A percentile compares a stretch with the other conserved stretches of the same genome.
Evolutionary conservation across 352 stramenopile genomes (phyloP).

Genomic region (Pilasporangium apinafurcum): DNA sequence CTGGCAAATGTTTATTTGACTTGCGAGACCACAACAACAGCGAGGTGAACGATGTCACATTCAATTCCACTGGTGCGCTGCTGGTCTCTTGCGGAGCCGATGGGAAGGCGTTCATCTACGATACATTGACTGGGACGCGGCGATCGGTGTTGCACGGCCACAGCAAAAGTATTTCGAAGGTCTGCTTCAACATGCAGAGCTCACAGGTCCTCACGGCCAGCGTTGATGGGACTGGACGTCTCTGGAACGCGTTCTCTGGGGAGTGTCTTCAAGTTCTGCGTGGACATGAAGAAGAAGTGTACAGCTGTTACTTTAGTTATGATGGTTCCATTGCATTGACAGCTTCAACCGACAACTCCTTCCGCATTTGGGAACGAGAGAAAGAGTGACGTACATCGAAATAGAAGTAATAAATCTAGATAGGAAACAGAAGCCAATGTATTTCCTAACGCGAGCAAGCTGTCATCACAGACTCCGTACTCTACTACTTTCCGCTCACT

Average conservation of each 20-base stretch:
- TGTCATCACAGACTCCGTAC: too few species aligned
- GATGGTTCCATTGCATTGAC: conserved; percentile 41
- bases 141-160: conserved; percentile 43
- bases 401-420: neutral
- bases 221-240: conserved; percentile 38
- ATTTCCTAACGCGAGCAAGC: neutral
- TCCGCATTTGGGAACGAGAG: conserved; percentile 46
- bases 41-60: conserved; percentile 48
- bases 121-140: conserved; percentile 55
- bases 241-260: conserved; percentile 70
- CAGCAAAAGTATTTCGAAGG: conserved; percentile 30
- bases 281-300: conserved; percentile 63
- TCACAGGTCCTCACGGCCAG: conserved; percentile 52
- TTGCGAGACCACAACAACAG: conserved; percentile 32
- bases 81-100: conserved; percentile 44
- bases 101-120: conserved; percentile 58
- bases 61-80: conserved; percentile 64
- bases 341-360: conserved; percentile 54
- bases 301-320: conserved; percentile 58
- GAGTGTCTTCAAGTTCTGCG: conserved; percentile 53
- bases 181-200: conserved; percentile 65
- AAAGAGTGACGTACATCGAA: conserved; percentile 1
- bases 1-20: conserved; percentile 56
- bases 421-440: neutral
- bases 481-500: too few species aligned